Evolutionary conservation across 441 rosid genomes (phyloP).

Genomic region (Omphalea diandra): DNA sequence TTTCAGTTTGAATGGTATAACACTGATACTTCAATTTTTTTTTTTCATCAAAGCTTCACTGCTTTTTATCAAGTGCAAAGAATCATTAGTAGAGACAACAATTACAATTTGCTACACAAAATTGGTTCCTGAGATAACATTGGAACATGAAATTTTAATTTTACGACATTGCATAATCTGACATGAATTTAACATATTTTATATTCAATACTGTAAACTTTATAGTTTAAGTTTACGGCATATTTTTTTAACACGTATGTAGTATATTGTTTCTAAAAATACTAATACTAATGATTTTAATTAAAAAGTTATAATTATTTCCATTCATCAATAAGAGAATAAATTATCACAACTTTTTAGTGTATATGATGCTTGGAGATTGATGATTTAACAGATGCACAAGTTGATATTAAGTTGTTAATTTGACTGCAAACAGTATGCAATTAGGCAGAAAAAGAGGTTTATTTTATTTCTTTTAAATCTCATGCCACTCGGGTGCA

Average conservation of each 20-base stretch:
- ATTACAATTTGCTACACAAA: not conserved
- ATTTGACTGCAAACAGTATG: too few relatives aligned
- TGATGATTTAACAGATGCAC: too few relatives aligned
- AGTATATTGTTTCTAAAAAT: not conserved
- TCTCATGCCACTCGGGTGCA: too few relatives aligned
- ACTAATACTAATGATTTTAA: too few relatives aligned
- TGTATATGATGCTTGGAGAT: not conserved
- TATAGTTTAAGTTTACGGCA: not conserved
- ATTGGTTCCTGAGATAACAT: not conserved
- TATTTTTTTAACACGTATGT: not conserved
- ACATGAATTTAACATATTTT: not conserved
- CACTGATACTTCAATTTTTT: too few relatives aligned
- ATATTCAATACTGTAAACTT: not conserved
- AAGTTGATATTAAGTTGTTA: too few relatives aligned
- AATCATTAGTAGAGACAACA: too few relatives aligned
- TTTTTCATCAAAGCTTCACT: too few relatives aligned
- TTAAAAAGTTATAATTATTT: not conserved
- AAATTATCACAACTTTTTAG: not conserved
- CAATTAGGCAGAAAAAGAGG: too few relatives aligned
- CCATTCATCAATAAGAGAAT: not conserved
- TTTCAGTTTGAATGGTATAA: too few relatives aligned
- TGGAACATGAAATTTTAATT: not conserved
- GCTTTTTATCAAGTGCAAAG: too few relatives aligned
- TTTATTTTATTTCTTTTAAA: too few relatives aligned
- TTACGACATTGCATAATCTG: not conserved